Conservation (phyloP, 1,284 basidiomycete genomes). For the Baeospora myosura region DNA sequence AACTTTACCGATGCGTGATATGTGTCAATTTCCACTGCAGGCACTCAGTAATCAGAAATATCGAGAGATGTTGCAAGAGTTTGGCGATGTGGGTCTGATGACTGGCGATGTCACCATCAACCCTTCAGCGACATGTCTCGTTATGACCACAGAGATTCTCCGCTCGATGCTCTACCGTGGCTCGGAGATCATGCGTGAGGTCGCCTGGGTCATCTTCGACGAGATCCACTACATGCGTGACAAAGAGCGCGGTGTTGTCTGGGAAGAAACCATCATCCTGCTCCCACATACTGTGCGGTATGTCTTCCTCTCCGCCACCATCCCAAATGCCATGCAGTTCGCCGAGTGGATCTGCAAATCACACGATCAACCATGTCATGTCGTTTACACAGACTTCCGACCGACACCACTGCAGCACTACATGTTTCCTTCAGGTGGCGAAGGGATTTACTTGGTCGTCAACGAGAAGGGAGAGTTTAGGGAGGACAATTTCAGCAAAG, state of each 20-base stretch:
- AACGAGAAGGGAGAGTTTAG: constrained; percentile 96
- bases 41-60: constrained; percentile 98
- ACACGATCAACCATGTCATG: constrained; percentile 97
- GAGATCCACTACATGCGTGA: constrained; percentile 99
- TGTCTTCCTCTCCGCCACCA: constrained; percentile 99
- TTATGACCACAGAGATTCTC: constrained; percentile 99
- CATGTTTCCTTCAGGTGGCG: constrained; percentile 92
- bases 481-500: constrained; percentile 97
- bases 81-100: constrained; percentile 98
- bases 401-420: constrained; percentile 98
- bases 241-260: constrained; percentile 84
- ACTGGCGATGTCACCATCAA: constrained; percentile 99
- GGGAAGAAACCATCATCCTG: constrained; percentile 93
- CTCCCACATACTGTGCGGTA: constrained; percentile 94
- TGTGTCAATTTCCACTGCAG: constrained; percentile 30
- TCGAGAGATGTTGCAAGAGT: constrained; percentile 93
- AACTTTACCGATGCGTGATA: neutral
- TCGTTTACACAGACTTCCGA: constrained; percentile 98
- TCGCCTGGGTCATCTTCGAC: constrained; percentile 99
- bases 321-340: constrained; percentile 99
- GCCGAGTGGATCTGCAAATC: constrained; percentile 98
- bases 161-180: constrained; percentile 98
- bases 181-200: constrained; percentile 98
- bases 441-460: constrained; percentile 96
- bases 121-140: constrained; percentile 91